A percentile compares a stretch with the other conserved stretches of the same genome.
Evolutionary conservation across 2,329 filamentous ascomycete genomes (phyloP).

Genomic region (Alternaria tenuissima): DNA sequence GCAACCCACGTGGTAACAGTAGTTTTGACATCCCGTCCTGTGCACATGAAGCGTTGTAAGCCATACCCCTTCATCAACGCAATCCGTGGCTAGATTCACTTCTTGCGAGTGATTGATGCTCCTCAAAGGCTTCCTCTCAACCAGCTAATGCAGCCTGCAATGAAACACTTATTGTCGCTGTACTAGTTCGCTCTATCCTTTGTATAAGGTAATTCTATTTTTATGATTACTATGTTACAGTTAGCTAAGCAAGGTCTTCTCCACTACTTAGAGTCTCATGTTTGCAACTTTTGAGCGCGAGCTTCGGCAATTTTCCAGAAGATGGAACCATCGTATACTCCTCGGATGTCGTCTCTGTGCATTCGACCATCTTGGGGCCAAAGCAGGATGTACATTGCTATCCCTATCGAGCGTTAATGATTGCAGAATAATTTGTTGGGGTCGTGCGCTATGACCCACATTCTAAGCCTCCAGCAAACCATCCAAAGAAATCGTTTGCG

Average conservation of each 20-base stretch:
- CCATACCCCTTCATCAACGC: no score
- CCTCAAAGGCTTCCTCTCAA: no score
- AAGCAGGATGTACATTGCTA: slow-evolving; percentile 29
- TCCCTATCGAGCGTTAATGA: slow-evolving; percentile 20
- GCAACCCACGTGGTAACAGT: background rate
- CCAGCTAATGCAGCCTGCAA: no score
- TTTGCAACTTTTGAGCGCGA: background rate
- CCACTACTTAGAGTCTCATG: background rate
- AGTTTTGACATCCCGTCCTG: background rate
- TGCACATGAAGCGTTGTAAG: no score
- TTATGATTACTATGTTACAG: background rate
- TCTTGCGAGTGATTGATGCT: no score
- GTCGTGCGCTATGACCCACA: slow-evolving; percentile 15
- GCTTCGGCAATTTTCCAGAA: slow-evolving; percentile 37
- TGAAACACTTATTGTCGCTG: no score
- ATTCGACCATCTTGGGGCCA: slow-evolving; percentile 28
- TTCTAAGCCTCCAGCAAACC: slow-evolving; percentile 29
- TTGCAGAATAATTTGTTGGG: background rate
- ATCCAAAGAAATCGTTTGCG: slow-evolving; percentile 28
- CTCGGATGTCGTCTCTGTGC: slow-evolving; percentile 21
- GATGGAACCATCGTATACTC: slow-evolving; percentile 27
- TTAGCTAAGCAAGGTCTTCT: background rate
- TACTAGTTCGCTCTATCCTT: no score
- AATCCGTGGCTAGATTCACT: no score
- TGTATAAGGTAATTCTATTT: no score